phyloP scores from a whole-genome alignment of 345 rosid species.

The Arabidopsis suecica region DNA sequence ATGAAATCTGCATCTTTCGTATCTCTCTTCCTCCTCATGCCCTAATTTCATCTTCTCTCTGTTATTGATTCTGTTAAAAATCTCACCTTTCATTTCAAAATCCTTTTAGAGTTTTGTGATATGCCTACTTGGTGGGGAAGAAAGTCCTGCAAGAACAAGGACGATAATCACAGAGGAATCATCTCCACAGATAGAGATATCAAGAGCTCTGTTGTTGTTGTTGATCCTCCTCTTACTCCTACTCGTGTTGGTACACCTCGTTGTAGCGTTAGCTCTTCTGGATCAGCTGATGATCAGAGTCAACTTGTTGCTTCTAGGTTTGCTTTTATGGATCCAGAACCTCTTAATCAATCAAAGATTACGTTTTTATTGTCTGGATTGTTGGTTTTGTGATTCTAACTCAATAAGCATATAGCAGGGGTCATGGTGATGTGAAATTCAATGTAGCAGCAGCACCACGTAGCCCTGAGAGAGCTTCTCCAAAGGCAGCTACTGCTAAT shows the following conservation, averaged over 20 bases:
- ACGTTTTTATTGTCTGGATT: constrained; percentile 1
- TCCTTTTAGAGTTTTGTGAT: background rate
- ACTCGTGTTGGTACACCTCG: constrained; percentile 58
- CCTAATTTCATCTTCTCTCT: constrained; percentile 28
- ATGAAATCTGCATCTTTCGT: constrained; percentile 40
- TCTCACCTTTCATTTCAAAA: background rate
- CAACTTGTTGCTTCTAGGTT: constrained; percentile 62
- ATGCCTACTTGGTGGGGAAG: constrained; percentile 91
- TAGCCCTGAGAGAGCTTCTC: constrained; percentile 61
- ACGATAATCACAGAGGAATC: constrained; percentile 46
- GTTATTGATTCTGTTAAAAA: constrained; percentile 5
- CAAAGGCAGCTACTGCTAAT: constrained; percentile 55
- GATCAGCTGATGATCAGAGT: constrained; percentile 77
- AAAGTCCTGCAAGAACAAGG: constrained; percentile 65
- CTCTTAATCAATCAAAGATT: background rate
- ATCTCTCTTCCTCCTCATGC: constrained; percentile 32
- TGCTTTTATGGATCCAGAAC: constrained; percentile 1
- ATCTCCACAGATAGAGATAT: constrained; percentile 34
- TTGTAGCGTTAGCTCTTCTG: constrained; percentile 77
- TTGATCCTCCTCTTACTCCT: constrained; percentile 31
- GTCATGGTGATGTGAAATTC: constrained; percentile 51
- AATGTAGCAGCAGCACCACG: constrained; percentile 45
- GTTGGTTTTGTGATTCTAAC: constrained; percentile 19
- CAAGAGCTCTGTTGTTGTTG: constrained; percentile 47
- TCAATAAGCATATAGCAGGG: constrained; percentile 53